Conservation (phyloP, 352 stramenopile species). For the Pythium dissimile region DNA sequence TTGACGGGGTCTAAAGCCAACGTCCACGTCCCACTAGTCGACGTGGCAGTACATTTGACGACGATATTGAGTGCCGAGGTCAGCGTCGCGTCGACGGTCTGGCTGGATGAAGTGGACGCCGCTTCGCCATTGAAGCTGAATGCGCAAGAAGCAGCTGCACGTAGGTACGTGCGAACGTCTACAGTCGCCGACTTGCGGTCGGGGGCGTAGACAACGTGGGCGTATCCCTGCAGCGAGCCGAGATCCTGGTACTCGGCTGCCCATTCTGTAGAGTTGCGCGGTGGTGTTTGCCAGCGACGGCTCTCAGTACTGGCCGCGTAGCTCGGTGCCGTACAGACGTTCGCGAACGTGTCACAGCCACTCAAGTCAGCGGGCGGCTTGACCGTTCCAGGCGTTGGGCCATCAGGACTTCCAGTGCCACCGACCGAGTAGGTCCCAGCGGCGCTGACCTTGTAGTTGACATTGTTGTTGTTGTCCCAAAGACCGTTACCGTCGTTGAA, state of each 20-base stretch:
- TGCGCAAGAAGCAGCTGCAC: conserved; percentile 22
- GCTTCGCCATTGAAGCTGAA: conserved; percentile 38
- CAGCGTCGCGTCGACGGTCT: conserved; percentile 24
- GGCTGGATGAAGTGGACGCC: conserved; percentile 17
- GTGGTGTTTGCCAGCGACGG: conserved; percentile 46
- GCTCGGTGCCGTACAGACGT: conserved; percentile 18
- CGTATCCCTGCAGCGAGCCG: conserved; percentile 31
- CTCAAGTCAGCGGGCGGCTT: conserved; percentile 31
- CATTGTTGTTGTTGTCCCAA: conserved; percentile 45
- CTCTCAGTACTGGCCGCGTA: conserved; percentile 14
- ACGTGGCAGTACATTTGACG: conserved; percentile 22
- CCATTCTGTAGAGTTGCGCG: conserved; percentile 33
- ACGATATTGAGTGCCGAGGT: conserved; percentile 31
- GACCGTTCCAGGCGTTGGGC: conserved; percentile 10
- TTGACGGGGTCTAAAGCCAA: conserved; percentile 54
- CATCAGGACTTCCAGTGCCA: conserved; percentile 4
- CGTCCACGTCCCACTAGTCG: conserved; percentile 21
- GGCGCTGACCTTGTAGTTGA: conserved; percentile 37
- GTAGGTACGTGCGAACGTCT: conserved; percentile 32
- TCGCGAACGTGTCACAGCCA: neutral
- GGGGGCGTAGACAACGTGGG: conserved; percentile 36
- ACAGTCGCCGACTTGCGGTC: conserved; percentile 34
- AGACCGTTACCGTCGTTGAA: conserved; percentile 40
- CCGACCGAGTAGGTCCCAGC: conserved; percentile 35
- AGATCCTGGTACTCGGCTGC: conserved; percentile 41